Evolutionary conservation across 2,329 filamentous ascomycete species (phyloP).

Genomic region (Acephala macrosclerotiorum): DNA sequence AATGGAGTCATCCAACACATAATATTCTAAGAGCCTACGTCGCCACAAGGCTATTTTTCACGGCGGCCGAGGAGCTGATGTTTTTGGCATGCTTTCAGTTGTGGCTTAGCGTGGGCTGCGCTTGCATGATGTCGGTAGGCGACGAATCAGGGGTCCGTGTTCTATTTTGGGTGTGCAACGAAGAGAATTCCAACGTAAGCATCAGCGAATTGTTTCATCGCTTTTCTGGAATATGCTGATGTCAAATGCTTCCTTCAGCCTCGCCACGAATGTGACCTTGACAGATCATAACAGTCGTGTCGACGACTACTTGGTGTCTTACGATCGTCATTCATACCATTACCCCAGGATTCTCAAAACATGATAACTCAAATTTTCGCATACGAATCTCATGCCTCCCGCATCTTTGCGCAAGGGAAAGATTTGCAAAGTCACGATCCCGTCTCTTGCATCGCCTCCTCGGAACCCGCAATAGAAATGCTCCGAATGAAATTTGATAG

Average conservation of each 20-base stretch:
- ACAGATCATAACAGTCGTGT: not conserved
- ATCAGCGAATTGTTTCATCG: not conserved
- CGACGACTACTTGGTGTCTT: not conserved
- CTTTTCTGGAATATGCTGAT: not conserved
- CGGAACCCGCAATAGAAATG: slow-evolving; percentile 3
- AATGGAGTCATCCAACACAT: not conserved
- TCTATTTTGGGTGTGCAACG: not conserved
- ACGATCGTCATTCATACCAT: not conserved
- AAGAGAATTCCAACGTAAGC: not conserved
- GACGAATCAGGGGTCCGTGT: not conserved
- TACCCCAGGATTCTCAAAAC: not conserved
- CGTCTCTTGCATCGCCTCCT: not conserved
- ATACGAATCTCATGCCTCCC: slow-evolving; percentile 1
- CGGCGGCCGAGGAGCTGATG: slow-evolving; percentile 8
- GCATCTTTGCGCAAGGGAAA: not conserved
- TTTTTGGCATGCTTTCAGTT: not conserved
- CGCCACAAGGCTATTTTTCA: slow-evolving; percentile 10
- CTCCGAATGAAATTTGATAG: not conserved
- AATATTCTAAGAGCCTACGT: not conserved
- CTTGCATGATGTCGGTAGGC: not conserved
- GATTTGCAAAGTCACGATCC: not conserved
- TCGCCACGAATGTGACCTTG: not conserved
- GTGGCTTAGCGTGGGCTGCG: slow-evolving; percentile 2
- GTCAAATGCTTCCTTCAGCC: not conserved
- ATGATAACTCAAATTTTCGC: not conserved